A percentile compares a stretch with the other conserved stretches of the same genome.
Evolutionary conservation across 306 rosid genomes (phyloP).

Genomic region (Herpetospermum pedunculosum): DNA sequence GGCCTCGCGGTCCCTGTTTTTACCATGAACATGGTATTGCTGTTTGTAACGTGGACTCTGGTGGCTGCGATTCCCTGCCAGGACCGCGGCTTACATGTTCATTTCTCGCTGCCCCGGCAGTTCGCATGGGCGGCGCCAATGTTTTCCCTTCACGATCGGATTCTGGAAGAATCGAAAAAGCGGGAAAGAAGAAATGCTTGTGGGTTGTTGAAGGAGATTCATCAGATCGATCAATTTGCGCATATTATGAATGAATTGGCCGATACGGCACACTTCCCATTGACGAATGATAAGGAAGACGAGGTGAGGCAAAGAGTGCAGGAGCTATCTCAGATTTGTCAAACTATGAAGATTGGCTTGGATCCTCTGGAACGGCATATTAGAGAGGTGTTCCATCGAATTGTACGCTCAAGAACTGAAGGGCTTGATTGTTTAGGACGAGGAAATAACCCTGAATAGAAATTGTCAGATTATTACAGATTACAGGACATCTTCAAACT

Average conservation of each 20-base stretch:
- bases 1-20: constrained; percentile 56
- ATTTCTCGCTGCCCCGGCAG: constrained; percentile 55
- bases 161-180: constrained; percentile 70
- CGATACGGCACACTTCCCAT: constrained; percentile 64
- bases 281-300: constrained; percentile 48
- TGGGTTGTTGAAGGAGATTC: constrained; percentile 81
- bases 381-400: constrained; percentile 64
- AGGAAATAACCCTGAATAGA: constrained; percentile 19
- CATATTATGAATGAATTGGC: constrained; percentile 59
- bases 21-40: constrained; percentile 60
- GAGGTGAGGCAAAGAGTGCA: constrained; percentile 46
- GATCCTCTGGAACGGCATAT: constrained; percentile 73
- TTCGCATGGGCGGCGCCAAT: constrained; percentile 57
- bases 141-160: constrained; percentile 48
- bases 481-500: constrained; percentile 8
- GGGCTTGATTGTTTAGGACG: constrained; percentile 59
- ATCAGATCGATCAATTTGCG: constrained; percentile 51
- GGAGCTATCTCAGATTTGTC: constrained; percentile 45
- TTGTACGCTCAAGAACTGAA: constrained; percentile 62
- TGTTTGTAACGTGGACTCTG: constrained; percentile 62
- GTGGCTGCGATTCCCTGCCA: constrained; percentile 96
- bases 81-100: constrained; percentile 60
- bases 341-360: constrained; percentile 42
- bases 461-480: not conserved
- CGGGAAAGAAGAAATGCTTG: constrained; percentile 57